These are phyloP conservation scores for Periconia sp. DNA, from an alignment of 2,329 filamentous ascomycete species.

Conservation along the genomic window DNA sequence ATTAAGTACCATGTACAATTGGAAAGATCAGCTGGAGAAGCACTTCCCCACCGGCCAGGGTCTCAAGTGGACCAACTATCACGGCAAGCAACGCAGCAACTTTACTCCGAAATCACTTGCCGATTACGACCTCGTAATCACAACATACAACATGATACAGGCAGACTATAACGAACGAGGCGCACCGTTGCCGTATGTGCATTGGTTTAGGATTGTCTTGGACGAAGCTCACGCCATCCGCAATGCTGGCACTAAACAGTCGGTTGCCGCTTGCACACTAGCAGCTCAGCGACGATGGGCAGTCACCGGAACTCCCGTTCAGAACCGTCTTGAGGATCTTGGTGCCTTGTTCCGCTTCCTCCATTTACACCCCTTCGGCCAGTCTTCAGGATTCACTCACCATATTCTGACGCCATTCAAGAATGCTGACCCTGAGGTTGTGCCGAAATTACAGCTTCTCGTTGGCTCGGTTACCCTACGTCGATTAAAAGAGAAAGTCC, in stretches of 20 bases:
- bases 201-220: constrained; percentile 92
- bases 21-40: constrained; percentile 88
- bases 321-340: constrained; percentile 87
- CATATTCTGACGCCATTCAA: constrained; percentile 89
- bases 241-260: constrained; percentile 79
- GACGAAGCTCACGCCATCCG: constrained; percentile 96
- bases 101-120: constrained; percentile 64
- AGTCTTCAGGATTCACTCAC: constrained; percentile 74
- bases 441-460: constrained; percentile 83
- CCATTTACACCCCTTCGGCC: constrained; percentile 82
- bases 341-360: constrained; percentile 87
- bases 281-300: constrained; percentile 88
- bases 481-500: constrained; percentile 79
- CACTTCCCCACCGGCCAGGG: constrained; percentile 69
- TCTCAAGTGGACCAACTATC: constrained; percentile 81
- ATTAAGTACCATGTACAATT: constrained; percentile 89
- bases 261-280: constrained; percentile 81
- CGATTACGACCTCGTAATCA: constrained; percentile 83
- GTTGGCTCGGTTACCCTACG: constrained; percentile 95
- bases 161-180: constrained; percentile 70
- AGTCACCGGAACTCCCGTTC: constrained; percentile 94
- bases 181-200: constrained; percentile 76
- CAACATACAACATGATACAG: constrained; percentile 87
- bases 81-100: constrained; percentile 78
- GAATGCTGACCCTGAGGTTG: constrained; percentile 79